Base-by-base conservation (phyloP, 2,329 filamentous ascomycete genomes). In the Leptographium lundbergii region DNA sequence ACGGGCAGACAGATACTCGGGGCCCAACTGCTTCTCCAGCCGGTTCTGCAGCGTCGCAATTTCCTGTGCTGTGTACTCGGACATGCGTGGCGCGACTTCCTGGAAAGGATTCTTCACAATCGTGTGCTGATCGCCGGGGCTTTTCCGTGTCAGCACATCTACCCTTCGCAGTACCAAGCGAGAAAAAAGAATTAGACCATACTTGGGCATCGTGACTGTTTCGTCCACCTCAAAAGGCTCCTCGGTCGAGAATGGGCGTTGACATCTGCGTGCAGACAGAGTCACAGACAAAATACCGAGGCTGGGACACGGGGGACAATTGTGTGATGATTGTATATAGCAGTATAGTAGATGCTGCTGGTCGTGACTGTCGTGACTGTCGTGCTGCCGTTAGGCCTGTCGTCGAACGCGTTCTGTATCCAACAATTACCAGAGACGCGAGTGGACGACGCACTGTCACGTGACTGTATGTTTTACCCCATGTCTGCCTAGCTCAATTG, bases 1-100 rank as follows among this genome's bases (percentile, higher is more conserved):
- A 67, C 94, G 81, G 50, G 89, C 83, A 2, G 92, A 97, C 60
- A 99, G 89, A 71, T 95, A 99, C 73, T 99, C 95, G 0, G 94
- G 94, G 0, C 94, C 94, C 13, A 99, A 82, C 69, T 96, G 91
- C 69, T 91, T 95, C 69, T 97, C 89, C 34, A 99, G 82, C 36
- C 89, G 85, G 64, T 84, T 83, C 68, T 96, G 88, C 17, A 99
- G 78, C 0, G 89, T 92, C 25, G 91, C 91, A 60, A 96, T 92
- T 70, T 99, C 87, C 65, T 84, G 79, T n/a, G 91, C 90, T 0
- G 91, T 95, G 75, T 89, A 99, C 69, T 88, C 83, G 57, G 81
- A 86, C 34, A 96, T 80, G 50, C 82, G 82, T 56, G 80, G 58
- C 25, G 56, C 52, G 2, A 75, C 71, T 65, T 92, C 87, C 70